Evolutionary conservation across 495 filamentous ascomycete species (phyloP).

Genomic region (Hypoxylon perforatum): DNA sequence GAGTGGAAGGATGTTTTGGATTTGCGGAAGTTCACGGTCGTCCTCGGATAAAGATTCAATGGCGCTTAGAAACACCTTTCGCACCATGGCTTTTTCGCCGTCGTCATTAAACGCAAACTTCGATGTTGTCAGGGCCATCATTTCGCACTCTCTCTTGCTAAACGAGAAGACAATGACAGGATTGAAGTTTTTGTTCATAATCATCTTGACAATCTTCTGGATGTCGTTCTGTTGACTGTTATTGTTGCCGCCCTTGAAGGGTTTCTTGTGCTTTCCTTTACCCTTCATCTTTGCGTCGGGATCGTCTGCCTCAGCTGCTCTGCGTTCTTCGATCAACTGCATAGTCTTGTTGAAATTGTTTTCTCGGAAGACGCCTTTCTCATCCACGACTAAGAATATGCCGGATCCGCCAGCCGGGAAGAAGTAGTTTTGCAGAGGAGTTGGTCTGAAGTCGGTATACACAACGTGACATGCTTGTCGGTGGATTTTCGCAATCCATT

Average conservation of each 20-base stretch:
- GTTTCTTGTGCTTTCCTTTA: conserved; percentile 88
- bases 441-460: conserved; percentile 97
- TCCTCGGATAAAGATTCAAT: conserved; percentile 91
- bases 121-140: conserved; percentile 83
- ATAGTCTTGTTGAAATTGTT: conserved; percentile 98
- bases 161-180: conserved; percentile 99
- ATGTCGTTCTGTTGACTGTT: conserved; percentile 78
- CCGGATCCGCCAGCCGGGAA: conserved; percentile 94
- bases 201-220: conserved; percentile 97
- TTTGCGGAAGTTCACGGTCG: conserved; percentile 87
- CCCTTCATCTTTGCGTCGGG: conserved; percentile 81
- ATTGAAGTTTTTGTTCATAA: conserved; percentile 94
- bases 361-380: conserved; percentile 93
- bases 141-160: conserved; percentile 95
- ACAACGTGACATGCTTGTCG: conserved; percentile 97
- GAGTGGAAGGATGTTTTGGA: conserved; percentile 88
- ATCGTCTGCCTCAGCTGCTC: conserved; percentile 85
- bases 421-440: conserved; percentile 96
- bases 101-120: conserved; percentile 94
- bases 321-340: conserved; percentile 85
- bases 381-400: conserved; percentile 94
- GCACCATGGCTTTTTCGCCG: conserved; percentile 94
- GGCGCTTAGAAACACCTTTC: conserved; percentile 91
- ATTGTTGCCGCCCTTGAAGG: conserved; percentile 87
- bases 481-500: conserved; percentile 98